Percentiles rank a stretch among this genome's conserved stretches.
Conservation (phyloP, 768 basidiomycete genomes). For the Lentinula boryana region DNA sequence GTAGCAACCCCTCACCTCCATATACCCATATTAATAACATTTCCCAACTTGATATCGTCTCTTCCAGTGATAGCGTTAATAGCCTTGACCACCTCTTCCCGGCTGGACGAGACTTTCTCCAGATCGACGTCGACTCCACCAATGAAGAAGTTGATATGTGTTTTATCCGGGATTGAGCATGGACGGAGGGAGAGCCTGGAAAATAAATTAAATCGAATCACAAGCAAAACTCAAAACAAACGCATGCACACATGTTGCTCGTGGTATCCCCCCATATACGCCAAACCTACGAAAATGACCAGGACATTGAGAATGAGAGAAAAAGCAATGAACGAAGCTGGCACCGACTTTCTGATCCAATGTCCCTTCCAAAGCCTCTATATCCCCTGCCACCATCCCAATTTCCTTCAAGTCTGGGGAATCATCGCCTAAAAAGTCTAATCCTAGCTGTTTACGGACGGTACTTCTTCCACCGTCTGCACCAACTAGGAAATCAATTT, state of each 20-base stretch:
- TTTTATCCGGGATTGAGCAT: constrained; percentile 19
- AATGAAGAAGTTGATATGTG: constrained; percentile 24
- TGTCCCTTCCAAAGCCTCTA: constrained; percentile 10
- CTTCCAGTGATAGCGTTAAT: constrained; percentile 14
- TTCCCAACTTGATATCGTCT: constrained; percentile 18
- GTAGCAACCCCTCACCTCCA: constrained; percentile 13
- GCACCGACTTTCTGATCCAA: constrained; percentile 24
- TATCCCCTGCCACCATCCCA: constrained; percentile 30
- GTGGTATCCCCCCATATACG: constrained; percentile 41
- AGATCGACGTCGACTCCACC: constrained; percentile 19
- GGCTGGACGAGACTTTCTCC: constrained; percentile 10
- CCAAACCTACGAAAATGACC: constrained; percentile 28
- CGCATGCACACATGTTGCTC: constrained; percentile 22
- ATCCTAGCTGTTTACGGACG: constrained; percentile 33
- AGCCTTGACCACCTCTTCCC: constrained; percentile 12
- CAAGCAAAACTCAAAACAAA: neutral
- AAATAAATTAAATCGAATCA: neutral
- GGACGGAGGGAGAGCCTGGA: constrained; percentile 25
- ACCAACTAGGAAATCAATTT: constrained; percentile 34
- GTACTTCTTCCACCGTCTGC: constrained; percentile 37
- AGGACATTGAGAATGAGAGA: neutral
- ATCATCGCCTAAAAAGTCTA: constrained; percentile 36
- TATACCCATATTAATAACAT: constrained; percentile 16
- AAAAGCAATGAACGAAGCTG: neutral
- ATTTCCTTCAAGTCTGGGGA: constrained; percentile 19